These are phyloP conservation scores for Fusarium fracticaudum DNA, from an alignment of 2,329 filamentous ascomycete species.

Conservation along the genomic window DNA sequence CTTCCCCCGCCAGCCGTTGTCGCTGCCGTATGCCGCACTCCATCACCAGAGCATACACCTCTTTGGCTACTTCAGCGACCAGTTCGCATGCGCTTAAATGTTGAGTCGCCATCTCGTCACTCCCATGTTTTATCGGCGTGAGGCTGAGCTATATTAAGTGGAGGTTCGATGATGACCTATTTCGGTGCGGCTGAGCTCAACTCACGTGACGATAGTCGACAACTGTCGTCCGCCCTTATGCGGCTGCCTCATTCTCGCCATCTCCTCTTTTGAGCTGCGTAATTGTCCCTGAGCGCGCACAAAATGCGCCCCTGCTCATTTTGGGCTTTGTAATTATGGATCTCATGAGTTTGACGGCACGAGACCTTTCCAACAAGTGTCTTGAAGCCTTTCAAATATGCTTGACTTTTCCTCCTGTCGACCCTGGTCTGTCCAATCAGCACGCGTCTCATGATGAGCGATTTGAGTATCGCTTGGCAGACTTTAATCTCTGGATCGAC, in stretches of 20 bases:
- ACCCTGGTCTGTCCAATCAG: neutral
- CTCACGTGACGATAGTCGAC: neutral
- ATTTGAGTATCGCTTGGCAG: neutral
- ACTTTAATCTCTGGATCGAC: neutral
- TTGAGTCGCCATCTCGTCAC: fast-evolving
- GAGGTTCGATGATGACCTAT: neutral
- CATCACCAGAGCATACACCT: neutral
- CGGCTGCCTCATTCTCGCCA: neutral
- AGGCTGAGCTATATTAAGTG: neutral
- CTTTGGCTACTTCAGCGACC: neutral
- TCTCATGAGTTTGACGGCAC: neutral
- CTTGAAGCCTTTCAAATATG: neutral
- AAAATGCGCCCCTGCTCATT: fast-evolving
- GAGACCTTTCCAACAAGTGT: neutral
- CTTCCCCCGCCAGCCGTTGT: neutral
- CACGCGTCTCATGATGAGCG: neutral
- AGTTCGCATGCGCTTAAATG: neutral
- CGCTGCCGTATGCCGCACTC: neutral
- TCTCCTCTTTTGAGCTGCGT: neutral
- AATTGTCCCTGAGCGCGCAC: fast-evolving
- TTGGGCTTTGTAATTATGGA: fast-evolving
- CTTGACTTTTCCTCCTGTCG: fast-evolving
- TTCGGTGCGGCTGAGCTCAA: neutral
- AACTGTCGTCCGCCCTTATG: fast-evolving
- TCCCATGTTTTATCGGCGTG: neutral